phyloP scores from a whole-genome alignment of 805 yeast genomes.

The Trichomonascus vanleenenianus region DNA sequence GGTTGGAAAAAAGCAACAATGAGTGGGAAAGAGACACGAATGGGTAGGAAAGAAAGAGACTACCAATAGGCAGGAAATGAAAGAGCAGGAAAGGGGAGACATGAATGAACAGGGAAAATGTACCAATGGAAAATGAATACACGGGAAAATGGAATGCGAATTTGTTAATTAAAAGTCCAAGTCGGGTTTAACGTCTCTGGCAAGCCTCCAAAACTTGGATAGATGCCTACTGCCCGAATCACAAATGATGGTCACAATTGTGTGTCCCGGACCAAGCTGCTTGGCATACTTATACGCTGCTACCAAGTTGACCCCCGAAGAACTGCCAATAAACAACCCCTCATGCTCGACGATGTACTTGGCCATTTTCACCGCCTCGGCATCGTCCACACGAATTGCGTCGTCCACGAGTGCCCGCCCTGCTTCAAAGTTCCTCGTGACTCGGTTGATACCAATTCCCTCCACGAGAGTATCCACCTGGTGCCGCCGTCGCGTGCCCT shows the following conservation, averaged over 20 bases:
- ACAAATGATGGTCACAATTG: slow-evolving; percentile 78
- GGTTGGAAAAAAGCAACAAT: too few species aligned
- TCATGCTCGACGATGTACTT: slow-evolving; percentile 70
- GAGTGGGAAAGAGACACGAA: too few species aligned
- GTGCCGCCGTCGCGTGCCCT: slow-evolving; percentile 89
- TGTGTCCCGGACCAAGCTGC: slow-evolving; percentile 48
- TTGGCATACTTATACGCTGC: slow-evolving; percentile 66
- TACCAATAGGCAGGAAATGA: too few species aligned
- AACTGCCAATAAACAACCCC: slow-evolving; percentile 86
- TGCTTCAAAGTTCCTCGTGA: slow-evolving; percentile 69
- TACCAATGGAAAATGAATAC: too few species aligned
- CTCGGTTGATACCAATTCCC: slow-evolving; percentile 85
- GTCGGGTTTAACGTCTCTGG: slow-evolving; percentile 5
- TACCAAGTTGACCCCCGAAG: slow-evolving; percentile 90
- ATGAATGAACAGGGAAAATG: too few species aligned
- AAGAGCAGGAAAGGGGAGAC: too few species aligned
- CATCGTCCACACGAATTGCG: slow-evolving; percentile 71
- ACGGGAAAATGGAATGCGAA: too few species aligned
- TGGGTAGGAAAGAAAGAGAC: too few species aligned
- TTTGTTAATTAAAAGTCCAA: not conserved
- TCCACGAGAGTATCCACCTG: slow-evolving; percentile 94
- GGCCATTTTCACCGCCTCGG: slow-evolving; percentile 84
- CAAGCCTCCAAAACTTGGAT: slow-evolving; percentile 78
- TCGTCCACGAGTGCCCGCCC: slow-evolving; percentile 71
- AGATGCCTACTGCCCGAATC: slow-evolving; percentile 89